These are phyloP conservation scores for Suhomyces sp. DNA, from an alignment of 805 yeast genomes.

Conservation along the genomic window DNA sequence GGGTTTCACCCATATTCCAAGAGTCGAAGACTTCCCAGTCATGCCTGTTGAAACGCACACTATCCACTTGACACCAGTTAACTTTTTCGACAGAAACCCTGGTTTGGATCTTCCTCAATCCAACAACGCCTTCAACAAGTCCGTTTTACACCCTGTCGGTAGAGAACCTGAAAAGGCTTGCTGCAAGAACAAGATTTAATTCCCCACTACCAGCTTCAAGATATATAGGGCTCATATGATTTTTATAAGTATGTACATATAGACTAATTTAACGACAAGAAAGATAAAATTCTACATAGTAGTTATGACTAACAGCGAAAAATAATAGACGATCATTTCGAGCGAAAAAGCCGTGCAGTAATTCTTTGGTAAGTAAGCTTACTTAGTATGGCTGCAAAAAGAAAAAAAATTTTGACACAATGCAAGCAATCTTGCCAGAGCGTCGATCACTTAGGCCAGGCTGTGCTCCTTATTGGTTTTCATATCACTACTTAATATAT, in stretches of 20 bases:
- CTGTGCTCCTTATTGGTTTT: not conserved
- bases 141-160: constrained; percentile 36
- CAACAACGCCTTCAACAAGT: constrained; percentile 63
- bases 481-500: not conserved
- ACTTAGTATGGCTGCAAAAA: not conserved
- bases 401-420: not conserved
- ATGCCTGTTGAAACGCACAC: constrained; percentile 80
- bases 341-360: no score
- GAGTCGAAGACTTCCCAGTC: constrained; percentile 85
- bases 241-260: not conserved
- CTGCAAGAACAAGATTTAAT: constrained; percentile 36
- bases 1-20: constrained; percentile 79
- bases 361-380: not conserved
- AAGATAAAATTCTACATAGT: no score
- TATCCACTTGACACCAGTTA: constrained; percentile 64
- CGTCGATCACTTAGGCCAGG: not conserved
- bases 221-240: not conserved
- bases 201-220: not conserved
- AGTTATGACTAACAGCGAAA: no score
- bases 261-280: not conserved
- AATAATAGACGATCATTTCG: no score
- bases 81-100: constrained; percentile 76
- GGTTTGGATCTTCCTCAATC: constrained; percentile 76
- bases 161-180: constrained; percentile 24
- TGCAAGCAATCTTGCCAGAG: not conserved